phyloP scores from a whole-genome alignment of 352 stramenopile genomes.

The Thraustochytrium sp. region DNA sequence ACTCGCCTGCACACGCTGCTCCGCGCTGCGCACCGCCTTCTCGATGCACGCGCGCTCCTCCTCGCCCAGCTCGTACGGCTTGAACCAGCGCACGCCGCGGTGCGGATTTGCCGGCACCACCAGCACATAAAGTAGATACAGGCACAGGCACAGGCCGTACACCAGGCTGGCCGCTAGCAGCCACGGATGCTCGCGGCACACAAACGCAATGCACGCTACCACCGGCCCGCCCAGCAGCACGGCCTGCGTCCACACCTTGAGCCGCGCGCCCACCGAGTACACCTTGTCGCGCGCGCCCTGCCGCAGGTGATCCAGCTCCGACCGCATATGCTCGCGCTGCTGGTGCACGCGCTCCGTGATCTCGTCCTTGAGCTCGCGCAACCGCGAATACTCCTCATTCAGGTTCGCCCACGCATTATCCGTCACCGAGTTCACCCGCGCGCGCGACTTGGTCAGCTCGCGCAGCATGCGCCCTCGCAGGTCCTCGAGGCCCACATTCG shows the following conservation, averaged over 20 bases:
- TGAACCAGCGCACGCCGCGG: background rate
- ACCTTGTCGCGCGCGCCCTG: background rate
- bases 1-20: background rate
- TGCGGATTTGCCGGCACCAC: background rate
- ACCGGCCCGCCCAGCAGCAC: background rate
- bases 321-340: background rate
- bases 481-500: background rate
- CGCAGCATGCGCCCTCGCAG: background rate
- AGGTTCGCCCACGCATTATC: slow-evolving; percentile 33
- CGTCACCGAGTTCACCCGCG: background rate
- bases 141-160: background rate
- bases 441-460: background rate
- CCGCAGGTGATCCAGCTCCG: background rate
- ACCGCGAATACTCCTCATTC: background rate
- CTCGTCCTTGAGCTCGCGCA: slow-evolving; percentile 10
- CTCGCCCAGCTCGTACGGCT: background rate
- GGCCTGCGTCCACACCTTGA: background rate
- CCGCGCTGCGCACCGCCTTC: background rate
- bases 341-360: background rate
- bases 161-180: background rate
- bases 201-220: background rate
- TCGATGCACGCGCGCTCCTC: background rate
- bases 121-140: slow-evolving; percentile 11
- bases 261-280: background rate
- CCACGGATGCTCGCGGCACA: slow-evolving; percentile 26